phyloP scores from a whole-genome alignment of 1,139 yeast species.

The Nakaseomyces delphensis region DNA sequence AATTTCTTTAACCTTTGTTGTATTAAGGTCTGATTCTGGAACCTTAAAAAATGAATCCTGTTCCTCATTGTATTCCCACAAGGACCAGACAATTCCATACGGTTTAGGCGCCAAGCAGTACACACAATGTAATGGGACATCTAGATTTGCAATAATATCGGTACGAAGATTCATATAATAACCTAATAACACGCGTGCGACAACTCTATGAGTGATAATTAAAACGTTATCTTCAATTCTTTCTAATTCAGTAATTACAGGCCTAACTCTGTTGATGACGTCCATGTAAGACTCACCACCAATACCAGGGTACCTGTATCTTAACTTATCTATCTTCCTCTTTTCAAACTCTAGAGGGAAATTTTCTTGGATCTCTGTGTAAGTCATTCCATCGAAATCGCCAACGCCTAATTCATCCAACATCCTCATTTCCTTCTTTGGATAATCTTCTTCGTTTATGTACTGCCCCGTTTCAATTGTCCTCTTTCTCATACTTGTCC shows the following conservation, averaged over 20 bases:
- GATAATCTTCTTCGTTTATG: constrained; percentile 66
- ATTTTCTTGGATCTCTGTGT: constrained; percentile 61
- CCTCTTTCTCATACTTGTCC: constrained; percentile 83
- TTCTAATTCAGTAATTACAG: constrained; percentile 87
- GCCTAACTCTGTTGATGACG: constrained; percentile 81
- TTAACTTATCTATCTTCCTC: constrained; percentile 64
- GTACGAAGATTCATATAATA: constrained; percentile 81
- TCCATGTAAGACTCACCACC: constrained; percentile 97
- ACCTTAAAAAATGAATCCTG: constrained; percentile 72
- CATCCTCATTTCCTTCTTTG: constrained; percentile 85
- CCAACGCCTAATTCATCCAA: constrained; percentile 92
- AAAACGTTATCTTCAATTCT: constrained; percentile 81
- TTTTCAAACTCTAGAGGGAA: constrained; percentile 74
- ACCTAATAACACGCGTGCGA: constrained; percentile 76
- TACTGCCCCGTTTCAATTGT: constrained; percentile 69
- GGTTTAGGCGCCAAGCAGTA: constrained; percentile 89
- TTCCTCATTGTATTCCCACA: constrained; percentile 76
- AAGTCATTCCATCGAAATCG: constrained; percentile 84
- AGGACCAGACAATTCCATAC: constrained; percentile 86
- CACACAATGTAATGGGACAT: constrained; percentile 85
- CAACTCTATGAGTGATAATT: constrained; percentile 83
- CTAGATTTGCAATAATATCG: constrained; percentile 78
- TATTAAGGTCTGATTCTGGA: constrained; percentile 51
- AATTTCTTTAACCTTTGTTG: constrained; percentile 47
- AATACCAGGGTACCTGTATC: constrained; percentile 88